These are phyloP conservation scores for Diaporthe citriasiana DNA, from an alignment of 2,329 filamentous ascomycete genomes.

Conservation along the genomic window DNA sequence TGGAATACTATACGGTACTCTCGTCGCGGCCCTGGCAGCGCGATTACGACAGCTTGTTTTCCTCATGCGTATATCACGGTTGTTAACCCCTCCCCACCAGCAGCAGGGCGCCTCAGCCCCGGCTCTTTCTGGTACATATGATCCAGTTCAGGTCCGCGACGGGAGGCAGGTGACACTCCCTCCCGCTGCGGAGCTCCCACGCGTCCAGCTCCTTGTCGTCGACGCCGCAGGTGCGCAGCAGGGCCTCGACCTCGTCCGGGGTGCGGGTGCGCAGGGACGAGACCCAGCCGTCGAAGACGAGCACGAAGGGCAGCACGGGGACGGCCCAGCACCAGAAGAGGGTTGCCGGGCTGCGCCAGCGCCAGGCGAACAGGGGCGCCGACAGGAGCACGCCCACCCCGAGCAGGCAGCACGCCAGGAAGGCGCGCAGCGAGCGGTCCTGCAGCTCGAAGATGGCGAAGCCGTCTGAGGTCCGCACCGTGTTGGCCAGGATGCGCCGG, in stretches of 20 bases:
- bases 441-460: slow-evolving; percentile 84
- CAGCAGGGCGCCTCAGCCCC: neutral
- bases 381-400: slow-evolving; percentile 65
- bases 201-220: slow-evolving; percentile 50
- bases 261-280: slow-evolving; percentile 77
- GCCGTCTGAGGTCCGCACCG: slow-evolving; percentile 74
- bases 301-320: slow-evolving; percentile 76
- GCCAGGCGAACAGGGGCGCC: slow-evolving; percentile 67
- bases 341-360: slow-evolving; percentile 65
- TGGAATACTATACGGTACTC: neutral
- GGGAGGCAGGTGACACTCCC: slow-evolving; percentile 63
- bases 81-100: neutral
- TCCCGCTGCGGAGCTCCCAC: slow-evolving; percentile 67
- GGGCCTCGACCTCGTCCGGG: slow-evolving; percentile 71
- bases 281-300: slow-evolving; percentile 78
- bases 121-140: slow-evolving; percentile 58
- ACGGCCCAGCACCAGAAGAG: slow-evolving; percentile 77
- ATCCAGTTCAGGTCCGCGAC: slow-evolving; percentile 67
- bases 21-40: neutral
- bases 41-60: neutral
- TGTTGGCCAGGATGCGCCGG: slow-evolving; percentile 72
- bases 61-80: neutral
- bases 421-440: slow-evolving; percentile 69
- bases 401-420: slow-evolving; percentile 67
- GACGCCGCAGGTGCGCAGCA: slow-evolving; percentile 69